A percentile compares a stretch with the other conserved stretches of the same genome.
Conservation (phyloP, 2,329 filamentous ascomycete species). For the Metarhizium humberi region DNA sequence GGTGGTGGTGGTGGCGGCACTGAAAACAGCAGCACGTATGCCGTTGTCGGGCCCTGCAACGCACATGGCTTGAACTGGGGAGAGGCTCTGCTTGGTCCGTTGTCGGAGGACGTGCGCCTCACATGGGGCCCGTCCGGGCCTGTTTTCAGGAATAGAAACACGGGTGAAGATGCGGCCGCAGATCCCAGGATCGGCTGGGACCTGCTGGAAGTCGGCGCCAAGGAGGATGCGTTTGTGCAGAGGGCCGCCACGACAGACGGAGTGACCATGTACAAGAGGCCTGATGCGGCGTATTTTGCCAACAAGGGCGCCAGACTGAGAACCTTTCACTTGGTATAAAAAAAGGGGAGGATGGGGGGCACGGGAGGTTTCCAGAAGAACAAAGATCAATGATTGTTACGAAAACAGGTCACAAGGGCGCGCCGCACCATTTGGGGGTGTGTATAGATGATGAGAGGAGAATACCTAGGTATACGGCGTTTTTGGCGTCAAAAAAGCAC, state of each 20-base stretch:
- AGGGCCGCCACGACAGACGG: not conserved
- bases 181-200: not conserved
- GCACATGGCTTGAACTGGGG: not conserved
- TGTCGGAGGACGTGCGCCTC: not conserved
- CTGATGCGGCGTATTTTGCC: not conserved
- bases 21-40: not conserved
- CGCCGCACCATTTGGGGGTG: too few species aligned
- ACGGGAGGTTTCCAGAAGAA: not conserved
- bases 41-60: not conserved
- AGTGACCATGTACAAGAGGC: not conserved
- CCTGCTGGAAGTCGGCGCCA: not conserved
- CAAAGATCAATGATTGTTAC: too few species aligned
- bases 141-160: not conserved
- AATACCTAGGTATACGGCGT: too few species aligned
- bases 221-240: not conserved
- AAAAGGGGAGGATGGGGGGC: too few species aligned
- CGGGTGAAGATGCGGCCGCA: not conserved
- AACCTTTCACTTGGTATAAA: not conserved
- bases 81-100: not conserved
- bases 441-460: too few species aligned
- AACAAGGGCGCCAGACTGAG: not conserved
- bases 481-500: too few species aligned
- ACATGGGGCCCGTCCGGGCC: not conserved
- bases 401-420: too few species aligned
- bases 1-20: not conserved